Base-by-base conservation (phyloP, 2,329 filamentous ascomycete genomes). In the Aspergillus versicolor region DNA sequence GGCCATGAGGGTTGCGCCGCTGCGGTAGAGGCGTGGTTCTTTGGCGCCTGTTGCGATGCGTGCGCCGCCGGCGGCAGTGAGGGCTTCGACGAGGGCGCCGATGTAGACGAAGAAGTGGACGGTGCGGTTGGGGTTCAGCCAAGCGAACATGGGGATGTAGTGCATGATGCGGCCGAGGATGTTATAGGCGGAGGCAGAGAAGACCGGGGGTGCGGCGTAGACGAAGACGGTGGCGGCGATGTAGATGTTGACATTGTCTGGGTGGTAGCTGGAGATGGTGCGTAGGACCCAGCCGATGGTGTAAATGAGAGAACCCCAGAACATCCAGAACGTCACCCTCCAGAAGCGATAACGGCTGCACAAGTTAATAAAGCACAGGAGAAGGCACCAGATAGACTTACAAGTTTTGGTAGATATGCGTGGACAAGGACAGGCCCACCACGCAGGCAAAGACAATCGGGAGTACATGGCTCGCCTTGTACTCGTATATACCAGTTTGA, bases 131-230 rank as follows among this genome's bases (percentile, higher is more conserved):
- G 50, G 55, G n/a, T 57, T 57, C 1, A 57, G 44, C 55, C 50
- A 57, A 12, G 55, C 55, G 40, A 57, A 57, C 55, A 57, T 57
- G 30, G 55, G 55, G 15, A 53, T 46, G 38, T 57, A 57, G 49
- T 57, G 44, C 55, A 57, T 57, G 38, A 57, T 53, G 5, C 55
- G 55, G 21, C 55, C 55, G 19, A 57, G 49, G 21, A 57, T 45
- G 49, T 57, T 57, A 9, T 57, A 57, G 13, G 55, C 55, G 2
- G 49, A 46, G 30, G 55, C 55, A 3, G 55, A 57, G 44, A 53
- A 57, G 17, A 57, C 13, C 3, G 55, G 55, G 5, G 55, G 55
- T 3, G 43, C 55, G n/a, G 55, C 55, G 40, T 57, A 57, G 27
- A 57, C 21, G 50, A 57, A 57, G 44, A 57, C 37, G 2, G 49